These are phyloP conservation scores for Ogataea dorogensis DNA, from an alignment of 805 yeast species.

Conservation along the genomic window DNA sequence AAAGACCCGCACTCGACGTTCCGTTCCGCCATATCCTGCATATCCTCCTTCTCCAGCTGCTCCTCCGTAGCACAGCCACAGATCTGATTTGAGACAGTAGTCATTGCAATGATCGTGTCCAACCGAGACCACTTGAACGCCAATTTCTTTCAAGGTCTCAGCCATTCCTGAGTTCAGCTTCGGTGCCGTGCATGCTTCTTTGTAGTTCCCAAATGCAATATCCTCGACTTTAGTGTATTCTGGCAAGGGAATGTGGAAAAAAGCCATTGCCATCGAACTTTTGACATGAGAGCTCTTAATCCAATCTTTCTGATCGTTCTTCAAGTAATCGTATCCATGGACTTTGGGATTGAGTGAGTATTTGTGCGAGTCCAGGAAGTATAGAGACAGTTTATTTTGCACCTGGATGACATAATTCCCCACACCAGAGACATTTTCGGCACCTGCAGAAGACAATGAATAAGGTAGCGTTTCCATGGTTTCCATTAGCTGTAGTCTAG, in stretches of 20 bases:
- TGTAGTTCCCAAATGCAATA: conserved; percentile 56
- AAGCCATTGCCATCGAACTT: conserved; percentile 72
- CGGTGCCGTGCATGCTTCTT: conserved; percentile 83
- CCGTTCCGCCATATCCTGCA: conserved; percentile 86
- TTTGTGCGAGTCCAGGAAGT: conserved; percentile 83
- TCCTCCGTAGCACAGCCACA: conserved; percentile 93
- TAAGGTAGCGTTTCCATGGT: conserved; percentile 61
- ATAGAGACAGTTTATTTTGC: conserved; percentile 55
- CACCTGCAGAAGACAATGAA: conserved; percentile 61
- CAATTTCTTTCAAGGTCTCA: conserved; percentile 54
- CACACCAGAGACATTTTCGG: conserved; percentile 67
- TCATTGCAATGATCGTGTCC: conserved; percentile 98
- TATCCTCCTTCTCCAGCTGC: conserved; percentile 95
- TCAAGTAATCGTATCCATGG: conserved; percentile 87
- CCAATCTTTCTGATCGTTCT: conserved; percentile 26
- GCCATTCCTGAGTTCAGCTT: conserved; percentile 65
- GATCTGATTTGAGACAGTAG: conserved; percentile 67
- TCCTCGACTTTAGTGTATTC: conserved; percentile 56
- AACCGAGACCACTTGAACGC: conserved; percentile 71
- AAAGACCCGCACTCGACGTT: conserved; percentile 74
- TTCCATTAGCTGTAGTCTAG: conserved; percentile 59
- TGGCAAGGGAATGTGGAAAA: conserved; percentile 91
- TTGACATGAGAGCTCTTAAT: conserved; percentile 23
- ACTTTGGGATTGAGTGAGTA: conserved; percentile 63
- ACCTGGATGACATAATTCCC: conserved; percentile 75